A percentile compares a stretch with the other conserved stretches of the same genome.
Conservation (phyloP, 1,284 basidiomycete genomes). For the Sporisorium sorghi region DNA sequence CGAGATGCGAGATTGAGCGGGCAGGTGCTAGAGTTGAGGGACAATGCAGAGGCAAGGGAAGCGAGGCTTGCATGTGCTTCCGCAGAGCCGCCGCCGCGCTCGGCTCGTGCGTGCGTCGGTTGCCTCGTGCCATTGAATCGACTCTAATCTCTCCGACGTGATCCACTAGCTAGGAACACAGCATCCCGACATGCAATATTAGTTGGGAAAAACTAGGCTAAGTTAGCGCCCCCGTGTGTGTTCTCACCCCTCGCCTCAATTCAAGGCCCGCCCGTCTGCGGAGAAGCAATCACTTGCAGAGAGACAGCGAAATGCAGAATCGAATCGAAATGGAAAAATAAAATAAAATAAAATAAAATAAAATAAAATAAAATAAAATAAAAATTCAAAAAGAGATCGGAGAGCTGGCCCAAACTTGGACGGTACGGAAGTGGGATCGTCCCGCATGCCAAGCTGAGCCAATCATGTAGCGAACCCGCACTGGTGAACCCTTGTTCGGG, state of each 20-base stretch:
- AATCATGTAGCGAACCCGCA: too few species aligned
- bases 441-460: too few species aligned
- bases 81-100: conserved; percentile 1
- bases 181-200: background rate
- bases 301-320: too few species aligned
- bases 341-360: background rate
- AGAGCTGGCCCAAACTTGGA: too few species aligned
- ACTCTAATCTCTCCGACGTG: background rate
- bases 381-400: too few species aligned
- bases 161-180: conserved; percentile 30
- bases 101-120: too few species aligned
- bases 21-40: background rate
- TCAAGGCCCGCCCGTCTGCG: background rate
- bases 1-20: conserved; percentile 1
- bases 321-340: too few species aligned
- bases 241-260: background rate
- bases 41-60: background rate
- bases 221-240: too few species aligned
- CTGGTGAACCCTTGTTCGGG: background rate
- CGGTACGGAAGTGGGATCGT: too few species aligned
- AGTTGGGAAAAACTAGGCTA: too few species aligned
- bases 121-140: background rate
- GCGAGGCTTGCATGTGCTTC: conserved; percentile 1
- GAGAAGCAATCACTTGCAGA: background rate
- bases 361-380: background rate